Percentiles rank a stretch among this genome's conserved stretches.
These are phyloP conservation scores for Claviceps fusiformis DNA, from an alignment of 2,329 filamentous ascomycete species.

Conservation along the genomic window DNA sequence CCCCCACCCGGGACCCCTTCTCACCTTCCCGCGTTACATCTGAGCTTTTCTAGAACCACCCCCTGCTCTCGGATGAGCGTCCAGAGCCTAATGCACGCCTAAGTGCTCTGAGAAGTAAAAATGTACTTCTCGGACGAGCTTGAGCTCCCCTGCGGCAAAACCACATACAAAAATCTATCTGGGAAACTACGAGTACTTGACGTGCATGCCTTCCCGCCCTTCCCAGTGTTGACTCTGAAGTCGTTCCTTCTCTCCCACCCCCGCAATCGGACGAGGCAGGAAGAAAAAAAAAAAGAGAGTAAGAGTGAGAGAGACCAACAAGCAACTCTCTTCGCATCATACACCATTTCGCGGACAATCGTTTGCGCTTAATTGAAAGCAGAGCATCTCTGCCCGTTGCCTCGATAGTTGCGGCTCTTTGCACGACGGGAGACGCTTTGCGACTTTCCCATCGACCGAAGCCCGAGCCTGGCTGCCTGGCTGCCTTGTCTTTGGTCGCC, in stretches of 20 bases:
- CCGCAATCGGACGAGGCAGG: neutral
- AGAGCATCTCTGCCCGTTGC: neutral
- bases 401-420: neutral
- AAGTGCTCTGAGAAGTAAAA: neutral
- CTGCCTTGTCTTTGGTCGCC: neutral
- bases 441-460: neutral
- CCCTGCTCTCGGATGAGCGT: neutral
- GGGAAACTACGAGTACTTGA: constrained; percentile 2
- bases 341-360: neutral
- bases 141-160: constrained; percentile 5
- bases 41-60: neutral
- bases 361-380: neutral
- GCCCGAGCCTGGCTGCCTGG: neutral
- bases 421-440: neutral
- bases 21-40: too few relatives aligned
- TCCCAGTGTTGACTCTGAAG: constrained; percentile 2
- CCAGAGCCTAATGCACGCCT: neutral
- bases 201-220: constrained; percentile 4
- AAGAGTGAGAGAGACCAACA: too few relatives aligned
- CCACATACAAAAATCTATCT: neutral
- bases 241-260: neutral
- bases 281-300: too few relatives aligned
- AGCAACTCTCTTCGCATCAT: neutral
- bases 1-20: too few relatives aligned
- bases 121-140: neutral